Conservation (phyloP, 352 stramenopile genomes). For the Ophiocytium majus region DNA sequence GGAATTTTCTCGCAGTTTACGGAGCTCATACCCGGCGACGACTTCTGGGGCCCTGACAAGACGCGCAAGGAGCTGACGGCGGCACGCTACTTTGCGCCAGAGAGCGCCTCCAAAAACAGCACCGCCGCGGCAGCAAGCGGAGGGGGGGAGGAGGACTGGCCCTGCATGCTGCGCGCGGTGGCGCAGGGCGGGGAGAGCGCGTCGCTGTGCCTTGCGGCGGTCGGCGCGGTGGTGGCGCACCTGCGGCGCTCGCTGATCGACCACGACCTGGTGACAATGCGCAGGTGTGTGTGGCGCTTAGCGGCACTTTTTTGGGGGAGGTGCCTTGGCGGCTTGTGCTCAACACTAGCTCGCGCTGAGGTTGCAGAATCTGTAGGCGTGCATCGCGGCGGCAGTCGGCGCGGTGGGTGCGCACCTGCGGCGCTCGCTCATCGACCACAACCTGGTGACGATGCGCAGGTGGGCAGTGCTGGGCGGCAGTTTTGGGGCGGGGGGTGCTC, state of each 20-base stretch:
- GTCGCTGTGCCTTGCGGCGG: slow-evolving; percentile 64
- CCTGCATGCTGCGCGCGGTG: slow-evolving; percentile 64
- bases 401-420: slow-evolving; percentile 67
- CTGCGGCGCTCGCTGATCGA: slow-evolving; percentile 74
- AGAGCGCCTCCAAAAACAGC: neutral
- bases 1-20: neutral
- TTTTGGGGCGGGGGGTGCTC: too few relatives aligned
- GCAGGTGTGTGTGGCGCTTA: too few relatives aligned
- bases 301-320: too few relatives aligned
- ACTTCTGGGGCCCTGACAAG: slow-evolving; percentile 83
- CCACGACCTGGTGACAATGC: slow-evolving; percentile 75
- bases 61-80: slow-evolving; percentile 82
- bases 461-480: too few relatives aligned
- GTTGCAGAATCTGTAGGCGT: too few relatives aligned
- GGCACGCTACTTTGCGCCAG: slow-evolving; percentile 47
- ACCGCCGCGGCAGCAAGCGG: neutral
- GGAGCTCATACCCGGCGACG: slow-evolving; percentile 48
- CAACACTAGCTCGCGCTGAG: too few relatives aligned
- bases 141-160: slow-evolving; percentile 61
- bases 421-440: slow-evolving; percentile 72
- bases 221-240: slow-evolving; percentile 68
- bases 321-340: too few relatives aligned
- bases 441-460: slow-evolving; percentile 74
- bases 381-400: slow-evolving; percentile 68
- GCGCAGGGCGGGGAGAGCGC: slow-evolving; percentile 63